These are phyloP conservation scores for Coemansia sp. DNA, from an alignment of 192 early-diverging fungal genomes.

Conservation along the genomic window DNA sequence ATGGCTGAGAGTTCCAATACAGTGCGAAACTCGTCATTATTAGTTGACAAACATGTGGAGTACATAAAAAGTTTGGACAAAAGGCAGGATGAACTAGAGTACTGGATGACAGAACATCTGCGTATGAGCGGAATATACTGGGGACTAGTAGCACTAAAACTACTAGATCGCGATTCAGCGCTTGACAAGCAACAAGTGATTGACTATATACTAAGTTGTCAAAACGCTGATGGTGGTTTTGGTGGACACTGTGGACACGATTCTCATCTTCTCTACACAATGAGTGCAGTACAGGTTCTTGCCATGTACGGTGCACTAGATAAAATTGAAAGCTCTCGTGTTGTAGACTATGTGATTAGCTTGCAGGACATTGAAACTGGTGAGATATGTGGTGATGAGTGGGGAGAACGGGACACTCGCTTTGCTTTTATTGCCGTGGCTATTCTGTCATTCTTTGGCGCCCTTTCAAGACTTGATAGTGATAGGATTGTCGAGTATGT, in stretches of 20 bases:
- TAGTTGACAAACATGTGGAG: slow-evolving; percentile 65
- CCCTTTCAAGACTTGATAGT: slow-evolving; percentile 65
- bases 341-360: slow-evolving; percentile 65
- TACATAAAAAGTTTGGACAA: slow-evolving; percentile 74
- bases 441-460: slow-evolving; percentile 71
- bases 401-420: slow-evolving; percentile 93
- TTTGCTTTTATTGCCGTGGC: slow-evolving; percentile 87
- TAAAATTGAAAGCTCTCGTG: slow-evolving; percentile 63
- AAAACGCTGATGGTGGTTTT: slow-evolving; percentile 81
- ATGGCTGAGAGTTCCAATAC: not conserved
- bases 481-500: slow-evolving; percentile 72
- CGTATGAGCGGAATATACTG: slow-evolving; percentile 92
- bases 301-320: slow-evolving; percentile 79
- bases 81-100: slow-evolving; percentile 85
- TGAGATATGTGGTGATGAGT: slow-evolving; percentile 86
- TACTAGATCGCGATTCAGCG: slow-evolving; percentile 65
- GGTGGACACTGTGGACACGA: slow-evolving; percentile 85
- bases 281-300: slow-evolving; percentile 88
- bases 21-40: not conserved
- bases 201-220: slow-evolving; percentile 75
- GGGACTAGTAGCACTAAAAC: slow-evolving; percentile 80
- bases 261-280: slow-evolving; percentile 86
- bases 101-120: slow-evolving; percentile 90
- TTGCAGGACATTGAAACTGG: slow-evolving; percentile 67
- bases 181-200: slow-evolving; percentile 74